phyloP scores from a whole-genome alignment of 1,284 basidiomycete genomes.

The Rhodotorula sp. region DNA sequence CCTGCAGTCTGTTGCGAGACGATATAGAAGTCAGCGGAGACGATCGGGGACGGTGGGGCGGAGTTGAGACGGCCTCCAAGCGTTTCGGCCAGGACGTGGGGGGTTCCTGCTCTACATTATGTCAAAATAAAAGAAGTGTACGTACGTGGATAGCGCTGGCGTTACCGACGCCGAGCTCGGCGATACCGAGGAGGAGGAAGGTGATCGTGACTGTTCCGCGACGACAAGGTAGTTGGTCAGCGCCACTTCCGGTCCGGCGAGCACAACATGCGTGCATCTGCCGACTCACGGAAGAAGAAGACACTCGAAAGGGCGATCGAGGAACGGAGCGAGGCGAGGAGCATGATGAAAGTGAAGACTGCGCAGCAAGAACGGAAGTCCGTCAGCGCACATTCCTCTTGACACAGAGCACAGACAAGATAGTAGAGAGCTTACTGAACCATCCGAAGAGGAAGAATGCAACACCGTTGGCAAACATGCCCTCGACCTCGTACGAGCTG shows the following conservation, averaged over 20 bases:
- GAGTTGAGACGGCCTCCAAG: too few relatives aligned
- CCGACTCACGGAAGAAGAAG: slow-evolving; percentile 67
- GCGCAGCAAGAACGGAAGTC: slow-evolving; percentile 55
- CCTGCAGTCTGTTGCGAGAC: not conserved
- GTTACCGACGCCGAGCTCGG: slow-evolving; percentile 43
- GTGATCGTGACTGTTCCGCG: slow-evolving; percentile 16
- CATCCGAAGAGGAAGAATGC: slow-evolving; percentile 51
- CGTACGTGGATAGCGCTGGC: slow-evolving; percentile 37
- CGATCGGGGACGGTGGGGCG: too few relatives aligned
- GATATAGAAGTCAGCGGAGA: not conserved
- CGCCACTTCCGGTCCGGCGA: too few relatives aligned
- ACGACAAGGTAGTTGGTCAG: too few relatives aligned
- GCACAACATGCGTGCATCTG: too few relatives aligned
- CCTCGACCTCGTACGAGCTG: slow-evolving; percentile 47
- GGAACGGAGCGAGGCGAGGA: slow-evolving; percentile 62
- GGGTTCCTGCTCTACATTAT: too few relatives aligned
- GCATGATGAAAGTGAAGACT: slow-evolving; percentile 60
- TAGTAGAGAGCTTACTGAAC: not conserved
- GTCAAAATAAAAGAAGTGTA: not conserved
- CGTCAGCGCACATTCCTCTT: not conserved
- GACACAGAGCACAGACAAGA: not conserved
- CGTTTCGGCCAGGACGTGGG: too few relatives aligned
- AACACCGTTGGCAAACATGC: slow-evolving; percentile 54
- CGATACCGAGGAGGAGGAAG: slow-evolving; percentile 34
- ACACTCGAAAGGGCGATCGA: slow-evolving; percentile 62